Conservation (phyloP, 768 basidiomycete genomes). For the Hericium erinaceus region DNA sequence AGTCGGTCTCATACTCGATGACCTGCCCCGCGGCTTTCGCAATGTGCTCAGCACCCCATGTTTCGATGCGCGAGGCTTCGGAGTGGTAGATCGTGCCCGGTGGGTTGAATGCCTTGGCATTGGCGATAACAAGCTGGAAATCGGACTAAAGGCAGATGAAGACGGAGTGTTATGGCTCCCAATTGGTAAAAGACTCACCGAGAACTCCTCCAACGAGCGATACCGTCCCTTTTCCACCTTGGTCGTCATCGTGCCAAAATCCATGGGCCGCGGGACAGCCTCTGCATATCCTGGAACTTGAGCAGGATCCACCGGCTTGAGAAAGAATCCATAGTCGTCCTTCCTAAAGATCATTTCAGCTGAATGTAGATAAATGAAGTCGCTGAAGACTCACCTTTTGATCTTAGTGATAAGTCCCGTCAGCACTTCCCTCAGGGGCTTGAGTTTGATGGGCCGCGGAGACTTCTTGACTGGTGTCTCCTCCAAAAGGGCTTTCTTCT, state of each 20-base stretch:
- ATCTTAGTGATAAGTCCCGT: slow-evolving; percentile 58
- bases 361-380: neutral
- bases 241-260: slow-evolving; percentile 75
- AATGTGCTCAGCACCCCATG: slow-evolving; percentile 68
- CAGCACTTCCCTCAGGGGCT: slow-evolving; percentile 72
- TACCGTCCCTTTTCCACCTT: slow-evolving; percentile 76
- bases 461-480: slow-evolving; percentile 23
- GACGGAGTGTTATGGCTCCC: neutral
- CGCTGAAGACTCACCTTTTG: slow-evolving; percentile 51
- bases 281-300: slow-evolving; percentile 56
- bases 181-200: slow-evolving; percentile 33
- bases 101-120: slow-evolving; percentile 72
- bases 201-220: slow-evolving; percentile 71
- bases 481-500: slow-evolving; percentile 26
- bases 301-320: slow-evolving; percentile 52
- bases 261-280: slow-evolving; percentile 83
- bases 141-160: slow-evolving; percentile 28
- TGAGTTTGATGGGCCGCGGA: slow-evolving; percentile 59
- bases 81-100: slow-evolving; percentile 63
- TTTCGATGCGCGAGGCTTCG: slow-evolving; percentile 65
- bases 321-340: slow-evolving; percentile 81
- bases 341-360: slow-evolving; percentile 37
- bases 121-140: slow-evolving; percentile 60
- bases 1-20: slow-evolving; percentile 75
- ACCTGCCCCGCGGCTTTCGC: slow-evolving; percentile 60